phyloP scores from a whole-genome alignment of 1,139 yeast genomes.

The Pneumocystis jirovecii region DNA sequence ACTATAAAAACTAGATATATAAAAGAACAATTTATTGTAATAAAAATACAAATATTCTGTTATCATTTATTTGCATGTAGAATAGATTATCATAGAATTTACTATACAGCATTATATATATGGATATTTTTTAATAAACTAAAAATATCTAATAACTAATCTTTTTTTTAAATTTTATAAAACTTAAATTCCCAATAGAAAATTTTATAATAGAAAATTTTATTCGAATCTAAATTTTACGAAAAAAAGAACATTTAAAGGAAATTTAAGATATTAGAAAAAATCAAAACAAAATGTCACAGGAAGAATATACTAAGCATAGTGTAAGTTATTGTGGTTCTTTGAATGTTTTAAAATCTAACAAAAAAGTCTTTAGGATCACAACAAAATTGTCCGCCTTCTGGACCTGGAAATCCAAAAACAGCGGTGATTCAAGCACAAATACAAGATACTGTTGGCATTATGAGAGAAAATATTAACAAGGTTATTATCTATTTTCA shows the following conservation, averaged over 20 bases:
- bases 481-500: slow-evolving; percentile 34
- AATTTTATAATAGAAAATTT: not conserved
- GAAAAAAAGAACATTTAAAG: not conserved
- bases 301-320: not conserved
- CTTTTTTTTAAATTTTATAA: too few relatives aligned
- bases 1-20: not conserved
- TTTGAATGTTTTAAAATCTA: not conserved
- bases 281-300: not conserved
- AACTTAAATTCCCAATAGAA: too few relatives aligned
- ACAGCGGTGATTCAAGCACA: slow-evolving; percentile 33
- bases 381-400: not conserved
- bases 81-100: too few relatives aligned
- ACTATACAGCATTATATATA: too few relatives aligned
- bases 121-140: too few relatives aligned
- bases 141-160: too few relatives aligned
- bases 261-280: not conserved
- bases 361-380: not conserved
- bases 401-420: slow-evolving; percentile 3
- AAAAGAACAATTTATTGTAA: not conserved
- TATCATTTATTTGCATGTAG: not conserved
- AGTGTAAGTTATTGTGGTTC: not conserved
- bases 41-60: not conserved
- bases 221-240: not conserved
- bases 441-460: slow-evolving; percentile 92
- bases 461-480: slow-evolving; percentile 94